Evolutionary conservation across 345 rosid genomes (phyloP).

Genomic region (Hevea brasiliensis): DNA sequence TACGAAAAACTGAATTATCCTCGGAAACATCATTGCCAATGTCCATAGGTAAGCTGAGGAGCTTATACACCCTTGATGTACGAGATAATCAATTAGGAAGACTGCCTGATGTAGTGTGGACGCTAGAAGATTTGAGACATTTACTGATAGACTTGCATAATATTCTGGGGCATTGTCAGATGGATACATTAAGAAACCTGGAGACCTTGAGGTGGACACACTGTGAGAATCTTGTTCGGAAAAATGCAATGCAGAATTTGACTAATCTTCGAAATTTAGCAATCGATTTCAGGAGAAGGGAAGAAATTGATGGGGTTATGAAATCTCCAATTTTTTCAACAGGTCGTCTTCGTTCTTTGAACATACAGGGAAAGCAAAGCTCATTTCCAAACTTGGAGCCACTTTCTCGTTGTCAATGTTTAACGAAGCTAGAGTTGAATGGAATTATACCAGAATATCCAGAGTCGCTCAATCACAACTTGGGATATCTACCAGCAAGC

Average conservation of each 20-base stretch:
- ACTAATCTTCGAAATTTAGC: slow-evolving; percentile 3
- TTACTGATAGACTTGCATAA: background rate
- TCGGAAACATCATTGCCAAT: background rate
- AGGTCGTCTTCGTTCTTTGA: slow-evolving; percentile 2
- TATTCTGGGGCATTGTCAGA: background rate
- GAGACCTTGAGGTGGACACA: background rate
- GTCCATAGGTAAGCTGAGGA: background rate
- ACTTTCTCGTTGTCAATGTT: background rate
- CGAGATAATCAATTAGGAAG: background rate
- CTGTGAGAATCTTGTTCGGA: background rate
- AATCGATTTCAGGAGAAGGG: background rate
- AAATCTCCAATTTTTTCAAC: background rate
- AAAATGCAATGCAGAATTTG: background rate
- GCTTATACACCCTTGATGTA: slow-evolving; percentile 7
- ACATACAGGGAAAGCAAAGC: background rate
- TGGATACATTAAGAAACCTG: background rate
- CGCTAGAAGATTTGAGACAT: slow-evolving; percentile 7
- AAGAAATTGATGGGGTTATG: background rate
- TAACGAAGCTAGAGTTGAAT: background rate
- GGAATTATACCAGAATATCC: background rate
- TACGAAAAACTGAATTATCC: background rate
- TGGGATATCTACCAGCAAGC: slow-evolving; percentile 5
- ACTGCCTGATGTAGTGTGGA: background rate
- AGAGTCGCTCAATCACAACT: background rate
- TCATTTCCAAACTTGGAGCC: background rate